These are phyloP conservation scores for Nemania diffusa DNA, from an alignment of 2,329 filamentous ascomycete species.

Conservation along the genomic window DNA sequence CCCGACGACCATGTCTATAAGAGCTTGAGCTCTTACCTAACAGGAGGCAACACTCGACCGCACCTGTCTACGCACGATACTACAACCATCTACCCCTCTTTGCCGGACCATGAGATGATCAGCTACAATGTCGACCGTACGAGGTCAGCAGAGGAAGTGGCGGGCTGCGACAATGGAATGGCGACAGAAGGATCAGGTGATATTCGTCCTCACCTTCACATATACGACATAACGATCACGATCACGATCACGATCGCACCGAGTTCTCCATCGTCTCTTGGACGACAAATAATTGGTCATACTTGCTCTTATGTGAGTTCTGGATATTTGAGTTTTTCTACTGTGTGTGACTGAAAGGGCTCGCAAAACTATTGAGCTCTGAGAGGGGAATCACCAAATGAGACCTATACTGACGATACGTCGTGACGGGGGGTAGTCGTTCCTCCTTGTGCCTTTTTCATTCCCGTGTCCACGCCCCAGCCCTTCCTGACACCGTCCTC, in stretches of 20 bases:
- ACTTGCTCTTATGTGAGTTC: neutral
- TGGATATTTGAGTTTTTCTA: constrained; percentile 7
- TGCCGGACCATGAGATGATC: neutral
- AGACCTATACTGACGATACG: constrained; percentile 7
- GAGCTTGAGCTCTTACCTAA: no score
- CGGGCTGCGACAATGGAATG: neutral
- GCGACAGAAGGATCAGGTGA: no score
- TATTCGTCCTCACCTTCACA: neutral
- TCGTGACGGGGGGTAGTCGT: constrained; percentile 5
- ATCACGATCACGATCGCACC: neutral
- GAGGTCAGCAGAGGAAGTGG: neutral
- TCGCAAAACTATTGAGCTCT: constrained; percentile 13
- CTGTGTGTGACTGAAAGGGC: constrained; percentile 1
- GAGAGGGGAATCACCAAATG: constrained; percentile 1
- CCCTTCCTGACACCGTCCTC: neutral
- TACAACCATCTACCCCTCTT: neutral
- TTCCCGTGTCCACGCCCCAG: neutral
- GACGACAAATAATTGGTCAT: neutral
- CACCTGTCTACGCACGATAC: constrained; percentile 3
- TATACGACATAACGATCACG: neutral
- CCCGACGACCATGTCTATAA: no score
- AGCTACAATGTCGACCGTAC: neutral
- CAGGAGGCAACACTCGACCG: no score
- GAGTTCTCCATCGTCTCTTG: neutral
- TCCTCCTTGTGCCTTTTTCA: neutral